A percentile compares a stretch with the other conserved stretches of the same genome.
phyloP scores from a whole-genome alignment of 495 filamentous ascomycete genomes.

The Hypoxylon intermedium region DNA sequence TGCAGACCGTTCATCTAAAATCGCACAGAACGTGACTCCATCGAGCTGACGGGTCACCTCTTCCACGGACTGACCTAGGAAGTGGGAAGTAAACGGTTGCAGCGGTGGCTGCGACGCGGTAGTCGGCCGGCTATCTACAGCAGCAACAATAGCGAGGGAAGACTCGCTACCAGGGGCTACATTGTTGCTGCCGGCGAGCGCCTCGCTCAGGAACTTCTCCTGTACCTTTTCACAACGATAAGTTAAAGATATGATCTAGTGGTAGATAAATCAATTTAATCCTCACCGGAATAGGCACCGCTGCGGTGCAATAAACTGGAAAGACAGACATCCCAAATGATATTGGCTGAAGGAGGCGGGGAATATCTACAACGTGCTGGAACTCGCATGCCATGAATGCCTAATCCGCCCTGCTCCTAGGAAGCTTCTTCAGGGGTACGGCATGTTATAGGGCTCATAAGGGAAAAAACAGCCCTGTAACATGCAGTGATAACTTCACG shows the following conservation, averaged over 20 bases:
- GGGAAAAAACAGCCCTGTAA: too few relatives aligned
- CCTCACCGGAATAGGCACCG: slow-evolving; percentile 12
- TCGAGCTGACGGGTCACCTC: slow-evolving; percentile 4
- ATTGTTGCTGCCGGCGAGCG: slow-evolving; percentile 2
- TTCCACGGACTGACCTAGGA: slow-evolving; percentile 2
- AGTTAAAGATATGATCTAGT: neutral
- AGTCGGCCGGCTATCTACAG: neutral
- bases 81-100: neutral
- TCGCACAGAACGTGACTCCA: slow-evolving; percentile 2
- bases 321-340: slow-evolving; percentile 19
- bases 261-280: neutral
- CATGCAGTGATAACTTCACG: too few relatives aligned
- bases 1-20: slow-evolving; percentile 15
- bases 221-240: slow-evolving; percentile 4
- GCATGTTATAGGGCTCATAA: too few relatives aligned
- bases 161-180: slow-evolving; percentile 5
- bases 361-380: too few relatives aligned
- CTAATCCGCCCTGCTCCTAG: too few relatives aligned
- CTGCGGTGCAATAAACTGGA: slow-evolving; percentile 19
- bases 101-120: neutral
- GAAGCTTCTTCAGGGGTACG: too few relatives aligned
- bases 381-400: too few relatives aligned
- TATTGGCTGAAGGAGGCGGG: too few relatives aligned
- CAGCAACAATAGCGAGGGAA: slow-evolving; percentile 11
- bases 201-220: neutral